These are phyloP conservation scores for Hypoxylon crocopeplum DNA, from an alignment of 495 filamentous ascomycete genomes.

Conservation along the genomic window DNA sequence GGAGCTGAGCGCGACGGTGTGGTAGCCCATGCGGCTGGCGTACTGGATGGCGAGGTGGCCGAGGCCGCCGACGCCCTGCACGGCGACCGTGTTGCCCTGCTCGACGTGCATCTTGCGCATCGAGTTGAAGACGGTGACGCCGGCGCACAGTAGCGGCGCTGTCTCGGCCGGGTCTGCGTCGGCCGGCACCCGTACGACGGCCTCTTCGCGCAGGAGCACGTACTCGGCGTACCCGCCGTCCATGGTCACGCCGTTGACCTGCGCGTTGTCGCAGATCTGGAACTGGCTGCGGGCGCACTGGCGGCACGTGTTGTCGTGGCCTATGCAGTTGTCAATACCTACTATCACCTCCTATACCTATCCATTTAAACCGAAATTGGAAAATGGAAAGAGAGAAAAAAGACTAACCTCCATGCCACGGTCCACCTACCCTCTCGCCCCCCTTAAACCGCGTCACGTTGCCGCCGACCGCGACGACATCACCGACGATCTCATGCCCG, in stretches of 20 bases:
- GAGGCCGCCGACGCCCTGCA: slow-evolving; percentile 71
- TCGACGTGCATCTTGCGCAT: slow-evolving; percentile 67
- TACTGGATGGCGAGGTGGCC: slow-evolving; percentile 75
- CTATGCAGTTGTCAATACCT: slow-evolving; percentile 21
- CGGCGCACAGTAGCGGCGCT: slow-evolving; percentile 74
- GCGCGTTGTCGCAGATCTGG: slow-evolving; percentile 60
- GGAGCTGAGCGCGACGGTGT: slow-evolving; percentile 66
- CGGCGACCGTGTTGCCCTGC: slow-evolving; percentile 64
- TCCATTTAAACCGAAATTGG: too few relatives aligned
- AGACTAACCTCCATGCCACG: slow-evolving; percentile 62
- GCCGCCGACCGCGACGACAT: slow-evolving; percentile 57
- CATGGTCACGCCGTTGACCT: slow-evolving; percentile 60
- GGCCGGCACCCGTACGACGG: slow-evolving; percentile 65
- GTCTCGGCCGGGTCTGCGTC: slow-evolving; percentile 64
- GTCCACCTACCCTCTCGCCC: slow-evolving; percentile 59
- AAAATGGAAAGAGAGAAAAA: not conserved
- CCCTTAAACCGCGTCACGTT: slow-evolving; percentile 51
- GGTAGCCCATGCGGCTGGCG: slow-evolving; percentile 69
- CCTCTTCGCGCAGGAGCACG: slow-evolving; percentile 65
- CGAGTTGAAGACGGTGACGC: slow-evolving; percentile 75
- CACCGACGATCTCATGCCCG: slow-evolving; percentile 63
- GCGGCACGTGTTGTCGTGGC: slow-evolving; percentile 54
- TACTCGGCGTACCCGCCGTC: slow-evolving; percentile 71
- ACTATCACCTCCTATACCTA: too few relatives aligned
- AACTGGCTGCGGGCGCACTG: slow-evolving; percentile 56